Percentiles rank a stretch among this genome's conserved stretches.
These are phyloP conservation scores for Wickerhamiella vanderwaltii DNA, from an alignment of 805 yeast species.

Conservation along the genomic window DNA sequence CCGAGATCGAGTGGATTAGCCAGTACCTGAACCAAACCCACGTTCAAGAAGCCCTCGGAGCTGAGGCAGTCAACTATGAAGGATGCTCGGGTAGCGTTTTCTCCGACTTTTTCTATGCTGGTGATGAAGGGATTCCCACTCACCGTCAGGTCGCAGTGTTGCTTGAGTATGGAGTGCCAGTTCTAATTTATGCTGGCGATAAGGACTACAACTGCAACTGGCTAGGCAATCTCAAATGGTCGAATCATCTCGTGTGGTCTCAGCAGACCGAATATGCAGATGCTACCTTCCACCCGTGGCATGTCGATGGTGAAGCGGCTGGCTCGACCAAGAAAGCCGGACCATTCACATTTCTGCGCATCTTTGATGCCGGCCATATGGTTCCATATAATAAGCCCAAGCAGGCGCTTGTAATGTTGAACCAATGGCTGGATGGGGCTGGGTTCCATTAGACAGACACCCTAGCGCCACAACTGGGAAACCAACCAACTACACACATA, in stretches of 20 bases:
- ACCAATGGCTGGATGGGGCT: conserved; percentile 50
- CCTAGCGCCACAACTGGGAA: too few relatives aligned
- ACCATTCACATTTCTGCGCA: conserved; percentile 67
- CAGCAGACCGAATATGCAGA: conserved; percentile 42
- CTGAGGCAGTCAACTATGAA: conserved; percentile 48
- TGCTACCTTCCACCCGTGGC: conserved; percentile 28
- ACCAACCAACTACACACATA: too few relatives aligned
- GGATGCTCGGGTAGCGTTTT: conserved; percentile 53
- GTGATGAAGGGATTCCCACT: conserved; percentile 90
- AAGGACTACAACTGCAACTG: conserved; percentile 94
- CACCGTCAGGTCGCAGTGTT: conserved; percentile 57
- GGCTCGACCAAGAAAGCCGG: conserved; percentile 70
- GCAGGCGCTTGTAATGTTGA: conserved; percentile 64
- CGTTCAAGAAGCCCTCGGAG: conserved; percentile 71
- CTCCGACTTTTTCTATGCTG: conserved; percentile 69
- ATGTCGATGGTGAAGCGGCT: conserved; percentile 33
- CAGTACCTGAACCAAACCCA: conserved; percentile 62
- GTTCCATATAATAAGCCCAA: conserved; percentile 85
- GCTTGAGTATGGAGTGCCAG: conserved; percentile 64
- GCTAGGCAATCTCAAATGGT: conserved; percentile 88
- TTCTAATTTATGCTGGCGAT: conserved; percentile 91
- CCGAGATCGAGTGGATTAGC: conserved; percentile 56
- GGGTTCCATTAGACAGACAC: neutral
- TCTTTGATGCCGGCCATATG: conserved; percentile 91
- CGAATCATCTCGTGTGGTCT: conserved; percentile 56